Base-by-base conservation (phyloP, 352 stramenopile genomes). In the Pythium brachiatum region DNA sequence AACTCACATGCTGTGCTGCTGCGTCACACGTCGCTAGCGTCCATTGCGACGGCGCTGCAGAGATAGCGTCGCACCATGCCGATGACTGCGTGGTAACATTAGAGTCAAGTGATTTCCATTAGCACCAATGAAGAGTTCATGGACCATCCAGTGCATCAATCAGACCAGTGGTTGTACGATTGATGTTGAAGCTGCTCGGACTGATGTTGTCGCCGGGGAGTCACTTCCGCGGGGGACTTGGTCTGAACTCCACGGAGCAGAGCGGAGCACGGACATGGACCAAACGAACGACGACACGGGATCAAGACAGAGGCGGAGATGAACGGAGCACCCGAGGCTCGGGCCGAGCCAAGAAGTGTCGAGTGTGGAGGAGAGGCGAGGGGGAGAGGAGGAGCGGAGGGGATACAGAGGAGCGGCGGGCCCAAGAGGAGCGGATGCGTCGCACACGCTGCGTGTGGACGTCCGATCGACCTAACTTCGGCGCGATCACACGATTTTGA, bases 181-280 rank as follows among this genome's bases (percentile, higher is more conserved):
- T 23, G 57, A 57, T 36, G 46, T 64, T 57, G 57, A 64, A 53
- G 47, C 48, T 46, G 47, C 4, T 11, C 18, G 16, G 9, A 43
- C 36, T 43, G 36, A 43, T 43, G 36, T 43, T 41, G 21, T 1
- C n/a, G 13, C 21, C 6, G 23, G 26, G 47, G 16, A 21, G 29
- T 27, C 51, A 36, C 7, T 57, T 46, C 29, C 31, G 4, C 36
- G 34, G 34, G 46, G 47, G 46, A 52, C 15, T 23, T 54, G 39
- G 8, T 31, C 39, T 29, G 36, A 57, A 38, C 21, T 47, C 47
- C 53, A 63, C 7, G 54, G 25, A 18, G 54, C 47, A 31, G 47
- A 59, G 62, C 62, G 62, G 48, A 63, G 51, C 20, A 43, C 36
- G 23, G 51, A 48, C 61, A 68, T 62, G 34, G 34, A n/a, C n/a